Base-by-base conservation (phyloP, 2,329 filamentous ascomycete species). In the Fusarium floridanum region DNA sequence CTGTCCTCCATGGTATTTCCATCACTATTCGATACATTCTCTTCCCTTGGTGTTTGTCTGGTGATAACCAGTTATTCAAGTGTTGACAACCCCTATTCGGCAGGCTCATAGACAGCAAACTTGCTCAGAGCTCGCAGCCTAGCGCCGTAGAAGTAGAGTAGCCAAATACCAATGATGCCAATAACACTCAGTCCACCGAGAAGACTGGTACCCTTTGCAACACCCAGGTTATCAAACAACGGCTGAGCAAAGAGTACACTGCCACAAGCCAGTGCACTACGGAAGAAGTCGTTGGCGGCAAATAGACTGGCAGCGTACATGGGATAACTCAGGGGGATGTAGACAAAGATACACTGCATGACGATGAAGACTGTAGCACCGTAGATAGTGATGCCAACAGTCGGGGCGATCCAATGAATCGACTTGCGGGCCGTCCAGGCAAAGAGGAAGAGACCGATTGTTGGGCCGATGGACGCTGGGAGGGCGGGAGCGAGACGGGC, bases 331-430 rank as follows among this genome's bases (percentile, higher is more conserved):
- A 90, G 82, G 1, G 88, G 88, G 17, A 91, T 85, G 80, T 91
- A 91, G 72, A 90, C 84, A 77, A 91, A 91, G 80, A 91, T 86
- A 80, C 87, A 89, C 80, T 91, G 89, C 83, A 90, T 86, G 64
- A 91, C 83, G 67, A 90, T 76, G 76, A 90, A 90, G 36, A 86
- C 86, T 4, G 82, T 83, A 12, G 83, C 85, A 41, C 84, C 86
- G 79, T 89, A 90, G 62, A 91, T 82, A 43, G 84, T 86, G 78
- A 91, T 89, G 70, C 89, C 89, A n/a, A 90, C 86, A 10, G 87
- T 88, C 5, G 87, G 87, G 3, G 85, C 88, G 65, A 88, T 87
- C 85, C 88, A 91, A 70, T 87, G 88, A 59, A 90, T 84, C 4
- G 81, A 81, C 0, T 83, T 80, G n/a, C 84, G 82, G 20, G 87